These are phyloP conservation scores for Eimeria maxima DNA, from an alignment of 169 alveolate species.

Conservation along the genomic window DNA sequence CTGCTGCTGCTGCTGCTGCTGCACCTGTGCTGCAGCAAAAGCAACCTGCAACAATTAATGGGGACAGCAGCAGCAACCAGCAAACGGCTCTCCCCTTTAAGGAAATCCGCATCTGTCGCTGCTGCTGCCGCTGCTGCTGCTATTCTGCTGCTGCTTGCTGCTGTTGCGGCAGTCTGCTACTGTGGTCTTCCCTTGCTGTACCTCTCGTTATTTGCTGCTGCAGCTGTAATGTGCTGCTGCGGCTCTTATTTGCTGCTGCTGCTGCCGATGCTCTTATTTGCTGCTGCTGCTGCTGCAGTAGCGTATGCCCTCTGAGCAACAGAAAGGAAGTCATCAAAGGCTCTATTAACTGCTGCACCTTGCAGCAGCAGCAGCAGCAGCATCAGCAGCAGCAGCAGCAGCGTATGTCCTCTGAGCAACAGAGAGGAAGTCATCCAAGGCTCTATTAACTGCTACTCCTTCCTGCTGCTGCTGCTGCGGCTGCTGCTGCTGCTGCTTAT, in stretches of 20 bases:
- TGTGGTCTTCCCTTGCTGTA: too few relatives aligned
- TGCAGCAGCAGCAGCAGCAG: slow-evolving; percentile 11
- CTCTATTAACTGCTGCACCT: slow-evolving; percentile 48
- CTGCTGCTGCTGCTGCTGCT: not conserved
- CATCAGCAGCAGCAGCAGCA: not conserved
- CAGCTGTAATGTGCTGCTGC: not conserved
- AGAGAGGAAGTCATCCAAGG: slow-evolving; percentile 33
- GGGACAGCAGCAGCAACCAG: not conserved
- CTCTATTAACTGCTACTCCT: too few relatives aligned
- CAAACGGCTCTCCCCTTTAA: too few relatives aligned
- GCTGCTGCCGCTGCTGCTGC: too few relatives aligned
- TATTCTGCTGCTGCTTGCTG: too few relatives aligned
- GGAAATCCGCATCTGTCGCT: too few relatives aligned
- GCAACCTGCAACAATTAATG: not conserved
- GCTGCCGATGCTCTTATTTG: too few relatives aligned
- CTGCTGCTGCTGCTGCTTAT: slow-evolving; percentile 16
- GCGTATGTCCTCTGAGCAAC: slow-evolving; percentile 7
- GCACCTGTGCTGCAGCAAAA: not conserved
- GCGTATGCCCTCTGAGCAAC: slow-evolving; percentile 11
- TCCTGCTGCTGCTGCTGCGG: not conserved
- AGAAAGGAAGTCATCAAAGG: slow-evolving; percentile 37
- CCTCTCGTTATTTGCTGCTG: too few relatives aligned
- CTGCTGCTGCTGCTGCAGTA: not conserved
- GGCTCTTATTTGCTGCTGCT: too few relatives aligned
- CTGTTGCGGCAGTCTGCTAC: not conserved